phyloP scores from a whole-genome alignment of 208 protist genomes.

The Leptomonas seymouri region DNA sequence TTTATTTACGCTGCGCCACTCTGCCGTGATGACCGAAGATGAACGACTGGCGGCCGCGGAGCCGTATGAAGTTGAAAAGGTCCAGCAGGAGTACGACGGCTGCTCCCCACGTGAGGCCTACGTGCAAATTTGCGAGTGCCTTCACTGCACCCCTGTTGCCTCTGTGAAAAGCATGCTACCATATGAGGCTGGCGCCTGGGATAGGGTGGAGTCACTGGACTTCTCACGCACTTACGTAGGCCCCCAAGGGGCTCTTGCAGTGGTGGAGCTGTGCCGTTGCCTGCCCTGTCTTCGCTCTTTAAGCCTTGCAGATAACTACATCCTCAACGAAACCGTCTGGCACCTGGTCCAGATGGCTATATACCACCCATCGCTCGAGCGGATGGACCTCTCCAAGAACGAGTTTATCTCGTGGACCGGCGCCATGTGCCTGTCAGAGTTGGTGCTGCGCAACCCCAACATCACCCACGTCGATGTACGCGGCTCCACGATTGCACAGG shows the following conservation, averaged over 20 bases:
- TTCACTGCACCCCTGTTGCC: constrained; percentile 39
- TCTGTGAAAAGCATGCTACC: constrained; percentile 60
- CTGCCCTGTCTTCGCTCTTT: constrained; percentile 49
- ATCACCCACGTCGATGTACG: constrained; percentile 63
- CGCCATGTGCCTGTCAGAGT: constrained; percentile 68
- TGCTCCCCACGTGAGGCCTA: constrained; percentile 59
- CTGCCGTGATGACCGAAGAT: constrained; percentile 14
- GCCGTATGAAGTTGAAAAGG: constrained; percentile 46
- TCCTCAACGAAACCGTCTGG: constrained; percentile 74
- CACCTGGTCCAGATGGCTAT: constrained; percentile 58
- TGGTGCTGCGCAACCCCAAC: constrained; percentile 49
- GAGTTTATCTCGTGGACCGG: constrained; percentile 78
- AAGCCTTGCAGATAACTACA: constrained; percentile 67
- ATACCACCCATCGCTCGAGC: constrained; percentile 56
- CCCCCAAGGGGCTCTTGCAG: constrained; percentile 42
- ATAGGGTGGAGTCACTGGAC: constrained; percentile 43
- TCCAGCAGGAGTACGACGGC: constrained; percentile 50
- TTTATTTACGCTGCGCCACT: constrained; percentile 3
- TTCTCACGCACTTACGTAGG: constrained; percentile 75
- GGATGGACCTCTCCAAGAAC: constrained; percentile 68
- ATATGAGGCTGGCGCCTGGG: constrained; percentile 43
- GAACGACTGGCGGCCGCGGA: constrained; percentile 14
- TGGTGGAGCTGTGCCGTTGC: constrained; percentile 68
- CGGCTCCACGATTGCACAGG: constrained; percentile 36
- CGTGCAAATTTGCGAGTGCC: constrained; percentile 40